Conservation (phyloP, 2,329 filamentous ascomycete species). For the Chrysoporthe austroafricana region DNA sequence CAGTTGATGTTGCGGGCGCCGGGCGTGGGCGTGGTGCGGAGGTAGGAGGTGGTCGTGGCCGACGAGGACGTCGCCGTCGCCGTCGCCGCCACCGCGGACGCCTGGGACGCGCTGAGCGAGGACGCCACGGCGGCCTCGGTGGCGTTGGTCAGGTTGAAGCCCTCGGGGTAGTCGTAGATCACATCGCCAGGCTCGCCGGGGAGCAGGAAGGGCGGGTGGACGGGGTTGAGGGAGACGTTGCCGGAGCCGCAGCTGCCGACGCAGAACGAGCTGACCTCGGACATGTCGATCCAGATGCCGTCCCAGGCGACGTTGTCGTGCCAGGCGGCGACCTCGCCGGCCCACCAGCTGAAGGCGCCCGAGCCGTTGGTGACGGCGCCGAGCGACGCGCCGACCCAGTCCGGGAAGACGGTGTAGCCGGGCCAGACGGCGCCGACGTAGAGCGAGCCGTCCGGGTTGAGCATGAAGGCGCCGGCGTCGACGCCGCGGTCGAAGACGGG, state of each 20-base stretch:
- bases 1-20: conserved; percentile 70
- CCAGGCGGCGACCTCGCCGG: conserved; percentile 60
- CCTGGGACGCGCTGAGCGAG: conserved; percentile 48
- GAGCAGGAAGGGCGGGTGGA: conserved; percentile 66
- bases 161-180: conserved; percentile 67
- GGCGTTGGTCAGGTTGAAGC: conserved; percentile 69
- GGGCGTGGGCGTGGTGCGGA: conserved; percentile 63
- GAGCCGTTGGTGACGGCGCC: conserved; percentile 51
- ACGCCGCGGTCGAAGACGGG: conserved; percentile 65
- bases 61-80: conserved; percentile 33
- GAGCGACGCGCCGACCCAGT: conserved; percentile 67
- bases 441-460: conserved; percentile 60
- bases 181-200: conserved; percentile 67
- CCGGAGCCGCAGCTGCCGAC: conserved; percentile 71
- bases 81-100: conserved; percentile 36
- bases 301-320: conserved; percentile 56
- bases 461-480: conserved; percentile 56
- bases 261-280: conserved; percentile 66
- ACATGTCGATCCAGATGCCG: conserved; percentile 63
- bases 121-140: conserved; percentile 68
- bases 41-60: conserved; percentile 48
- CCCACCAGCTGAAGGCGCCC: conserved; percentile 71
- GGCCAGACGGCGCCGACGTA: conserved; percentile 74
- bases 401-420: conserved; percentile 71
- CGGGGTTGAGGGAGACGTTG: conserved; percentile 68